Evolutionary conservation across 164 flowering plant genomes (phyloP).

Genomic region (Nymphaea colorata): DNA sequence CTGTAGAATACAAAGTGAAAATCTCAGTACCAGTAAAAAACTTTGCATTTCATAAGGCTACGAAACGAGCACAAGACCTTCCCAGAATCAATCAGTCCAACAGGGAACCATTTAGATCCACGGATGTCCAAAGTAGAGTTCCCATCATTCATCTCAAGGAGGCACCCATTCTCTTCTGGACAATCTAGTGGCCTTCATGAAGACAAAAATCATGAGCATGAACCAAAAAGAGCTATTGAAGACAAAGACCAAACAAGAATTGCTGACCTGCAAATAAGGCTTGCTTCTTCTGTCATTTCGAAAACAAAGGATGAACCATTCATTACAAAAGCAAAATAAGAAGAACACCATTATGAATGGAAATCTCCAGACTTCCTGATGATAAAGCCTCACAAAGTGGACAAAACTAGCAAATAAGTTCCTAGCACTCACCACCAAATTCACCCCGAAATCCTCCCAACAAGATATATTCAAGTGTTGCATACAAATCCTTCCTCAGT

Average conservation of each 20-base stretch:
- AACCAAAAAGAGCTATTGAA: background rate
- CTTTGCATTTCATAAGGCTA: background rate
- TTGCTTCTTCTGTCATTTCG: conserved; percentile 43
- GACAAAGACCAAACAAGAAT: background rate
- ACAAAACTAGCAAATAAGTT: background rate
- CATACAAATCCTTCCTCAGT: conserved; percentile 44
- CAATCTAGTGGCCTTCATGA: conserved; percentile 40
- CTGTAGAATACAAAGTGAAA: conserved; percentile 16
- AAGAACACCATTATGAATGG: background rate
- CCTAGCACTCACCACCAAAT: conserved; percentile 49
- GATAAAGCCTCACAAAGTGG: background rate
- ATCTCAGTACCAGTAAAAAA: background rate
- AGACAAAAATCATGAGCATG: background rate
- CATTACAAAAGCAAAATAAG: background rate
- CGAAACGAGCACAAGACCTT: conserved; percentile 26
- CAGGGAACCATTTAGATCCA: conserved; percentile 43
- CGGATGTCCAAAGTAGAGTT: conserved; percentile 27
- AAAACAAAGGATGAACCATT: conserved; percentile 1
- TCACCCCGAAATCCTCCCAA: conserved; percentile 69
- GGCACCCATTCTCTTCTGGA: conserved; percentile 32
- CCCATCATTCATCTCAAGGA: conserved; percentile 19
- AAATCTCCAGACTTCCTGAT: background rate
- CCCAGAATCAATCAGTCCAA: conserved; percentile 58
- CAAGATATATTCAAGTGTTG: conserved; percentile 57
- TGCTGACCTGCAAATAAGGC: conserved; percentile 62